Percentiles rank a stretch among this genome's conserved stretches.
Conservation (phyloP, 2,329 filamentous ascomycete genomes). For the Trichoderma polysporum region DNA sequence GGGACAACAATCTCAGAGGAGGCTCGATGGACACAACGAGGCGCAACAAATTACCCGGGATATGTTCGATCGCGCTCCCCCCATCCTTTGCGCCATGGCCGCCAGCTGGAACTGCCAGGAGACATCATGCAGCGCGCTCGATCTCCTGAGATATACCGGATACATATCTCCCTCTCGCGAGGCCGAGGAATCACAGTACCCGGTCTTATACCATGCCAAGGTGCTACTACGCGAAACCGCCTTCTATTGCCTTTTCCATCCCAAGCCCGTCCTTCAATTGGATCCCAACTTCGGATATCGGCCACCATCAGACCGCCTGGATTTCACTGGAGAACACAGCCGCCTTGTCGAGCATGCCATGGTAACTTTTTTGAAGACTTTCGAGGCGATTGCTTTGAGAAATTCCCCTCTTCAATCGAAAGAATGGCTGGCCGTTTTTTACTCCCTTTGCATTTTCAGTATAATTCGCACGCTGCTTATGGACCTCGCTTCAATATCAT, state of each 20-base stretch:
- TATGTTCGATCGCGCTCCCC: slow-evolving; percentile 44
- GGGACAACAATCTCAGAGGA: slow-evolving; percentile 44
- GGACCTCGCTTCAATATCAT: slow-evolving; percentile 37
- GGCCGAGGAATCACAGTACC: slow-evolving; percentile 49
- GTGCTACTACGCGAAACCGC: slow-evolving; percentile 54
- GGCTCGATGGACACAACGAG: slow-evolving; percentile 25
- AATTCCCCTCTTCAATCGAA: slow-evolving; percentile 41
- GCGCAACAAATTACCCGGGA: slow-evolving; percentile 30
- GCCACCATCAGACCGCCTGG: slow-evolving; percentile 42
- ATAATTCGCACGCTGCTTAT: slow-evolving; percentile 52
- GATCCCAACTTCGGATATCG: slow-evolving; percentile 28
- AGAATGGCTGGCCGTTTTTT: slow-evolving; percentile 52
- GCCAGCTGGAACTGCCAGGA: slow-evolving; percentile 52
- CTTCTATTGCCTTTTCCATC: slow-evolving; percentile 54
- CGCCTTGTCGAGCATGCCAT: slow-evolving; percentile 52
- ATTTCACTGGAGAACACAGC: slow-evolving; percentile 46
- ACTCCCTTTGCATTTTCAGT: slow-evolving; percentile 60
- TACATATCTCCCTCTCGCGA: slow-evolving; percentile 49
- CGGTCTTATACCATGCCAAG: slow-evolving; percentile 54
- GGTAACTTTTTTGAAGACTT: slow-evolving; percentile 51
- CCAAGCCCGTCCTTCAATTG: slow-evolving; percentile 44
- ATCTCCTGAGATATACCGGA: slow-evolving; percentile 52
- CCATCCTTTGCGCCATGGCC: slow-evolving; percentile 50
- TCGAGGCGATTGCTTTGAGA: slow-evolving; percentile 47
- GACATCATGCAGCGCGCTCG: slow-evolving; percentile 52